Percentiles rank a stretch among this genome's conserved stretches.
phyloP scores from a whole-genome alignment of 140 eudicot species.

The Bidens hawaiensis region DNA sequence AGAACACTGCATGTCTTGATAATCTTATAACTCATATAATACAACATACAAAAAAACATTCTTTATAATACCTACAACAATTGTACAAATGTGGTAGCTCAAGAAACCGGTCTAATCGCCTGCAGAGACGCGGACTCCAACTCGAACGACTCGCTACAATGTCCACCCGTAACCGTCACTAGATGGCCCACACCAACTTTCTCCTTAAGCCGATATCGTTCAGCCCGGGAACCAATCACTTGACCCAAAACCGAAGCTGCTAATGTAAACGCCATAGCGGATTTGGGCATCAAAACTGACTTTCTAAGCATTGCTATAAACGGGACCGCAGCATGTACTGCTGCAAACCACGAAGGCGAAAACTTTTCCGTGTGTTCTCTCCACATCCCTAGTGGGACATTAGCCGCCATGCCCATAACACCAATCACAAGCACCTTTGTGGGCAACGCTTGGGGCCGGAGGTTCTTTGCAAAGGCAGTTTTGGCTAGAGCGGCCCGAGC shows the following conservation, averaged over 20 bases:
- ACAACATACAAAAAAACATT: slow-evolving; percentile 9
- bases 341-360: slow-evolving; percentile 92
- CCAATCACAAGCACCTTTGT: slow-evolving; percentile 77
- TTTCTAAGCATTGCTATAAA: slow-evolving; percentile 94
- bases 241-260: slow-evolving; percentile 95
- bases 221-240: slow-evolving; percentile 96
- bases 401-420: slow-evolving; percentile 81
- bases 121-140: slow-evolving; percentile 48
- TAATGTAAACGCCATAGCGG: slow-evolving; percentile 93
- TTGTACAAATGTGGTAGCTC: neutral
- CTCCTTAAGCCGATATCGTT: slow-evolving; percentile 62
- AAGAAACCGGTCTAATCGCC: slow-evolving; percentile 38
- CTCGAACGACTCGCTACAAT: slow-evolving; percentile 42
- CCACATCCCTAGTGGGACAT: slow-evolving; percentile 82
- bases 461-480: slow-evolving; percentile 84
- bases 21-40: neutral
- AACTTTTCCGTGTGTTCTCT: slow-evolving; percentile 89
- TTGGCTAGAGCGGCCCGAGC: slow-evolving; percentile 80
- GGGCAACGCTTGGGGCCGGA: slow-evolving; percentile 81
- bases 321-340: slow-evolving; percentile 99
- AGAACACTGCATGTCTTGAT: neutral
- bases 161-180: slow-evolving; percentile 25
- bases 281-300: slow-evolving; percentile 83
- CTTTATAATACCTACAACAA: slow-evolving; percentile 1
- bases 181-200: slow-evolving; percentile 24